Conservation (phyloP, 2,329 filamentous ascomycete genomes). For the Nemania sp. region DNA sequence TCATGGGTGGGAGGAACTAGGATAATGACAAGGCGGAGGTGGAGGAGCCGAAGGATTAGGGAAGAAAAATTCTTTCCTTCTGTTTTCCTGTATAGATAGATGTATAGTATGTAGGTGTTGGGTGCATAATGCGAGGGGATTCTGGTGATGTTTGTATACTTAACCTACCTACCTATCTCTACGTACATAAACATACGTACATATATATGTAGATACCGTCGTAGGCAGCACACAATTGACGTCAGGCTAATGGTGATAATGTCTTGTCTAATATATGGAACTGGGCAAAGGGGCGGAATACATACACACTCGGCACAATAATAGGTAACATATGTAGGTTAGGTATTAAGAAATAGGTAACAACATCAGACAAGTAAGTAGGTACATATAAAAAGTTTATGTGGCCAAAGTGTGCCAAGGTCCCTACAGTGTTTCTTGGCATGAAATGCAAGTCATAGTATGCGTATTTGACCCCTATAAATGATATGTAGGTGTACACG, state of each 20-base stretch:
- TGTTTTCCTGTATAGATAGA: slow-evolving; percentile 10
- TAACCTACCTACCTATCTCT: no score
- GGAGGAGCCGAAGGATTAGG: slow-evolving; percentile 42
- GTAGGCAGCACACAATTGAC: slow-evolving; percentile 23
- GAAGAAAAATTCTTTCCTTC: slow-evolving; percentile 32
- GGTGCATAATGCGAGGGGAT: slow-evolving; percentile 24
- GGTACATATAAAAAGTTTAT: slow-evolving; percentile 2
- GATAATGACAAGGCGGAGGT: slow-evolving; percentile 45
- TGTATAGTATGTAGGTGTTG: slow-evolving; percentile 11
- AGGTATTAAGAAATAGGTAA: no score
- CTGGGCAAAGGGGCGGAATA: slow-evolving; percentile 11
- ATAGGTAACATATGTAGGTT: no score
- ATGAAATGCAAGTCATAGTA: neutral
- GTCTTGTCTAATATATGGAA: slow-evolving; percentile 2
- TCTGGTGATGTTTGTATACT: slow-evolving; percentile 18
- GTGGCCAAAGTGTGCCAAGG: slow-evolving; percentile 15
- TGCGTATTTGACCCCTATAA: neutral
- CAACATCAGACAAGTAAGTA: neutral
- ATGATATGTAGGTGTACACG: neutral
- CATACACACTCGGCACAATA: neutral
- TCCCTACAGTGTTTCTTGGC: slow-evolving; percentile 28
- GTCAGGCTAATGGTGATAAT: slow-evolving; percentile 20
- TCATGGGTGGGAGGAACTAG: slow-evolving; percentile 30
- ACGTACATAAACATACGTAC: no score
- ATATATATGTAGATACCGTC: no score